Evolutionary conservation across 345 rosid genomes (phyloP).

Genomic region (Draba incana): DNA sequence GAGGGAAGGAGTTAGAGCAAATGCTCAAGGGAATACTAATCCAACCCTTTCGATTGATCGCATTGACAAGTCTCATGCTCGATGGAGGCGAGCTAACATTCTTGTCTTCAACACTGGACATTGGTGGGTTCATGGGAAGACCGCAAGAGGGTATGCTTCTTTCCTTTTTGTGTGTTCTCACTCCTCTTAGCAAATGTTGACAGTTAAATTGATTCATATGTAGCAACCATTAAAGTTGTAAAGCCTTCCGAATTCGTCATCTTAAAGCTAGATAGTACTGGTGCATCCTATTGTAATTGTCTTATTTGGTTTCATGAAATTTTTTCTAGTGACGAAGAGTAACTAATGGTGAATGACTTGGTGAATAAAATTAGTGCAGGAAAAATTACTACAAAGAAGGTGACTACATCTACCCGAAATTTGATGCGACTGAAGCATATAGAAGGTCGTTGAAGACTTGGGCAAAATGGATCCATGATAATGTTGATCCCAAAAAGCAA

Average conservation of each 20-base stretch:
- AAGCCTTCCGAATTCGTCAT: slow-evolving; percentile 15
- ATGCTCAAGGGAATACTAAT: slow-evolving; percentile 74
- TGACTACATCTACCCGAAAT: slow-evolving; percentile 71
- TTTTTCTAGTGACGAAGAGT: slow-evolving; percentile 1
- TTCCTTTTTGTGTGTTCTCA: slow-evolving; percentile 20
- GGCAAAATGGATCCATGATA: slow-evolving; percentile 79
- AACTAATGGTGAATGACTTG: slow-evolving; percentile 25
- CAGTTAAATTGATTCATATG: too few species aligned
- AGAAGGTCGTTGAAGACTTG: slow-evolving; percentile 82
- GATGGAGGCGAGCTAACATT: slow-evolving; percentile 85
- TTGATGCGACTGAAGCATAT: slow-evolving; percentile 86
- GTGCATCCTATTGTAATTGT: slow-evolving; percentile 11
- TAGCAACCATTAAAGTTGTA: background rate
- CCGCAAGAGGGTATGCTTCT: slow-evolving; percentile 75
- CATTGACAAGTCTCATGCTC: slow-evolving; percentile 70
- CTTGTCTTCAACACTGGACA: slow-evolving; percentile 93
- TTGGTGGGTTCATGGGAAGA: slow-evolving; percentile 99
- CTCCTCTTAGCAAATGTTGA: background rate
- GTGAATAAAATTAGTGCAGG: slow-evolving; percentile 53
- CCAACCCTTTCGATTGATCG: slow-evolving; percentile 80
- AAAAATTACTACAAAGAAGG: slow-evolving; percentile 93
- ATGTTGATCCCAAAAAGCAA: slow-evolving; percentile 59
- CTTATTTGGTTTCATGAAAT: slow-evolving; percentile 20
- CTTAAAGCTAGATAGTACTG: slow-evolving; percentile 6
- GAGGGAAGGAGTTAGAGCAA: slow-evolving; percentile 76